phyloP scores from a whole-genome alignment of 192 early-diverging fungal genomes.

The Podila minutissima region DNA sequence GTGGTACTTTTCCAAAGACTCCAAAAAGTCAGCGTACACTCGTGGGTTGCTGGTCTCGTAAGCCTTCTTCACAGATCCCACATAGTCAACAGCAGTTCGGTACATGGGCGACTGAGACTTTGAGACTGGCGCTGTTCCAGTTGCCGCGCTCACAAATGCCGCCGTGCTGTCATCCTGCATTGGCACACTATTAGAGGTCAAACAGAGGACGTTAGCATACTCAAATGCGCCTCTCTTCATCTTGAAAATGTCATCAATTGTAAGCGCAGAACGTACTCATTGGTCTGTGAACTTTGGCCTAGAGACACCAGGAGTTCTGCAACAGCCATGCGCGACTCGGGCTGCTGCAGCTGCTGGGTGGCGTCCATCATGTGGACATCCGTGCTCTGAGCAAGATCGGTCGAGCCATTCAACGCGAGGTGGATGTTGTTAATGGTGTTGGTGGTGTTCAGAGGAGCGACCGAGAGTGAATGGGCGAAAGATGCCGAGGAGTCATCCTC shows the following conservation, averaged over 20 bases:
- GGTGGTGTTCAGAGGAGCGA: constrained; percentile 32
- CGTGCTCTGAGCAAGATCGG: background rate
- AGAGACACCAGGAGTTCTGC: constrained; percentile 6
- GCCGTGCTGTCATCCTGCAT: constrained; percentile 15
- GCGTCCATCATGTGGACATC: constrained; percentile 30
- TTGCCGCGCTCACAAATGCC: constrained; percentile 19
- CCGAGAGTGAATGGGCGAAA: constrained; percentile 47
- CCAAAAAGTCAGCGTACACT: constrained; percentile 39
- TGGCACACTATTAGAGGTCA: background rate
- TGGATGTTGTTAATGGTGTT: constrained; percentile 27
- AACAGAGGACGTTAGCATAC: background rate
- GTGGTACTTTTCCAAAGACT: constrained; percentile 39
- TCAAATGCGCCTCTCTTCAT: background rate
- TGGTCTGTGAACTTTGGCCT: background rate
- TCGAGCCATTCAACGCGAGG: constrained; percentile 13
- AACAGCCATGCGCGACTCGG: constrained; percentile 8
- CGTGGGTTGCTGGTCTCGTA: constrained; percentile 37
- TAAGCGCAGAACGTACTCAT: background rate
- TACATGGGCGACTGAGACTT: background rate
- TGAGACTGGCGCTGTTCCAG: constrained; percentile 7
- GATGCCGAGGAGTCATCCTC: constrained; percentile 42
- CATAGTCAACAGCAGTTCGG: constrained; percentile 10
- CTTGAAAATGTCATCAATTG: background rate
- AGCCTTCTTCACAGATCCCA: constrained; percentile 33
- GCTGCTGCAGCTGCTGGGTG: constrained; percentile 13